These are phyloP conservation scores for Cladosporium sp. DNA, from an alignment of 2,329 filamentous ascomycete species.

Conservation along the genomic window DNA sequence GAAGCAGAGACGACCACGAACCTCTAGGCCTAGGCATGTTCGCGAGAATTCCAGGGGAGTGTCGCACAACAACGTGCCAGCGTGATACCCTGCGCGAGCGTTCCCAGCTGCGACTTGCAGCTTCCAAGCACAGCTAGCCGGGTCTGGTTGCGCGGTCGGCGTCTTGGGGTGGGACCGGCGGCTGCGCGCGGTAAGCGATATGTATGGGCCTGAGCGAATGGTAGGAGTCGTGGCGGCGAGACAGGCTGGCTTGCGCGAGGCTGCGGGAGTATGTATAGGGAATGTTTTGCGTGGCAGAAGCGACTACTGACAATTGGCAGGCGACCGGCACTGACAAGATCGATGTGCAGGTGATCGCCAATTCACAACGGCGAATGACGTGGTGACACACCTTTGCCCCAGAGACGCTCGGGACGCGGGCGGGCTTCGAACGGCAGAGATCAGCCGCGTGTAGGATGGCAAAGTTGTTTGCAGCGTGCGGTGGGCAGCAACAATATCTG, in stretches of 20 bases:
- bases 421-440: not conserved
- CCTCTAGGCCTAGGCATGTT: constrained; percentile 14
- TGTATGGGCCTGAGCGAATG: constrained; percentile 3
- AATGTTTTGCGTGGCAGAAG: not conserved
- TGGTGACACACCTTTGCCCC: not conserved
- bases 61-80: constrained; percentile 13
- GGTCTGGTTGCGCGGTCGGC: not conserved
- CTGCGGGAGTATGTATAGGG: not conserved
- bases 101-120: not conserved
- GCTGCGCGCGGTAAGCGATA: not conserved
- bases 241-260: not conserved
- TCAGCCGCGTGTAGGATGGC: not conserved
- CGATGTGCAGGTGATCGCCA: not conserved
- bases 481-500: not conserved
- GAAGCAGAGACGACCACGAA: not conserved
- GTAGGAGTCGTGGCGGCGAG: not conserved
- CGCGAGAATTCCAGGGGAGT: not conserved
- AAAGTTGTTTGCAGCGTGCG: not conserved
- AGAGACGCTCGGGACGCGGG: constrained; percentile 5
- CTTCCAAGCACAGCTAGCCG: not conserved
- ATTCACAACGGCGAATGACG: constrained; percentile 5
- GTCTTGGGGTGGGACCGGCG: not conserved
- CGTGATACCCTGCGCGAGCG: constrained; percentile 3
- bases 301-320: not conserved
- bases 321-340: not conserved